phyloP scores from a whole-genome alignment of 306 rosid species.

The Castanea mollissima region DNA sequence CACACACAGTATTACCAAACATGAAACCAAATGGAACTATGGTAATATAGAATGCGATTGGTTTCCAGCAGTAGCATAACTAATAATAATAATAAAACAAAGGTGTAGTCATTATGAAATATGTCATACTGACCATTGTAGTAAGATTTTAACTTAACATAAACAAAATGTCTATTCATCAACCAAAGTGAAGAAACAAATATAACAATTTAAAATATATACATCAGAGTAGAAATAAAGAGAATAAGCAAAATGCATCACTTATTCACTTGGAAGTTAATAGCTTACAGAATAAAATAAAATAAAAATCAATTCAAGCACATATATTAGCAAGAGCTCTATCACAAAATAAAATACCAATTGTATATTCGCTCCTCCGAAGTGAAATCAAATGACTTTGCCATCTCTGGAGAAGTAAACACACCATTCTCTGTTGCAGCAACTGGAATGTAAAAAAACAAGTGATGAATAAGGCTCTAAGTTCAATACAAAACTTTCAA shows the following conservation, averaged over 20 bases:
- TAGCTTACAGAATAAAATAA: background rate
- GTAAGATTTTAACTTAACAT: background rate
- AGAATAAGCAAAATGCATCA: background rate
- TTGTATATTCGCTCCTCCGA: slow-evolving; percentile 83
- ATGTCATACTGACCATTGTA: background rate
- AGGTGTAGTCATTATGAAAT: background rate
- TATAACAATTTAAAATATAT: background rate
- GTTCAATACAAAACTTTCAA: background rate
- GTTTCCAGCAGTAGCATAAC: background rate
- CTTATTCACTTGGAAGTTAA: background rate
- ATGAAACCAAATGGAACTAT: background rate
- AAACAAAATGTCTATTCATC: background rate
- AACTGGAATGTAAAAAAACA: slow-evolving; percentile 47
- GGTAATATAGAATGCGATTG: background rate
- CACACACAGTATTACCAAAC: background rate
- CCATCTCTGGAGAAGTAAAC: slow-evolving; percentile 69
- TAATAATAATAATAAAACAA: background rate
- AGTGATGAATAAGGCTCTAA: background rate
- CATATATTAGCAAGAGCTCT: background rate
- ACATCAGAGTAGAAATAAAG: background rate
- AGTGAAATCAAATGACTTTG: slow-evolving; percentile 78
- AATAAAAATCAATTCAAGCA: background rate
- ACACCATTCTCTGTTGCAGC: slow-evolving; percentile 68
- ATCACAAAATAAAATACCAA: slow-evolving; percentile 43
- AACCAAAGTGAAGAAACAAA: background rate